These are phyloP conservation scores for Fusarium udum DNA, from an alignment of 2,329 filamentous ascomycete species.

Conservation along the genomic window DNA sequence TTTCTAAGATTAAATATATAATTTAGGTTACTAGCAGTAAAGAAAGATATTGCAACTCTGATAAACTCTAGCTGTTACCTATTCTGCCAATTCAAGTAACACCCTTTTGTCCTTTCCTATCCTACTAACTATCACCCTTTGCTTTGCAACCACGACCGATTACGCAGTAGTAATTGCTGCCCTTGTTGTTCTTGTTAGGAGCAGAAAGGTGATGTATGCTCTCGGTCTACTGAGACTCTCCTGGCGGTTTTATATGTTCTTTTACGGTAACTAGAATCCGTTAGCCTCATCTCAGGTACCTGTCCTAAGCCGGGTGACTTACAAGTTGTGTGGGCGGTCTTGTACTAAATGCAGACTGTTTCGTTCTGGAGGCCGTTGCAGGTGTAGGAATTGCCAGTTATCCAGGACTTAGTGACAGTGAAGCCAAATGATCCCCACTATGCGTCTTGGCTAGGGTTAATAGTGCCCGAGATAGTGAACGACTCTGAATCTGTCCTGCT, in stretches of 20 bases:
- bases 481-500: background rate
- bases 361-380: background rate
- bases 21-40: too few relatives aligned
- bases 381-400: background rate
- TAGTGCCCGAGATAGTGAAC: background rate
- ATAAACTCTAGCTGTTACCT: too few relatives aligned
- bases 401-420: background rate
- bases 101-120: background rate
- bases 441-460: fast-evolving
- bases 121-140: background rate
- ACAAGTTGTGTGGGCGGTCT: background rate
- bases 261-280: background rate
- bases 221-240: background rate
- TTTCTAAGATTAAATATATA: too few relatives aligned
- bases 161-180: background rate
- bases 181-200: background rate
- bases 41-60: too few relatives aligned
- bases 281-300: background rate
- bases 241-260: background rate
- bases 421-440: background rate
- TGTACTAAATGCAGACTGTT: background rate
- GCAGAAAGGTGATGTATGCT: background rate
- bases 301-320: background rate
- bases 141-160: background rate
- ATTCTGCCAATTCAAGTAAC: background rate